Percentiles rank a stretch among this genome's conserved stretches.
These are phyloP conservation scores for Cylindrodendrum hubeiense DNA, from an alignment of 2,329 filamentous ascomycete genomes.

Conservation along the genomic window DNA sequence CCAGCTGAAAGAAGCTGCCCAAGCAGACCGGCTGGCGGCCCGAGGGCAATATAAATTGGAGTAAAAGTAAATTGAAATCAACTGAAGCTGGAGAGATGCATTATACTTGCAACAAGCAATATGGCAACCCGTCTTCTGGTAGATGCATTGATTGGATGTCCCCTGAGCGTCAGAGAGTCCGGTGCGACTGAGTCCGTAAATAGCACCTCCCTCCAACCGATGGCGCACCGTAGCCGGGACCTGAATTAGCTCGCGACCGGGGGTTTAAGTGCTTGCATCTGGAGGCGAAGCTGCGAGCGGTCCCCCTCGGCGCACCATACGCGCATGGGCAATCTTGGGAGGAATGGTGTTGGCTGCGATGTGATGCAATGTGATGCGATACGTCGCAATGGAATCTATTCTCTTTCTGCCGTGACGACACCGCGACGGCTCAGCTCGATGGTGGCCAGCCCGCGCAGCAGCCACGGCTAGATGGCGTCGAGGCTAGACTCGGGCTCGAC, in stretches of 20 bases:
- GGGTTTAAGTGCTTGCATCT: conserved; percentile 46
- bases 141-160: conserved; percentile 33
- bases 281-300: conserved; percentile 5
- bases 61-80: not conserved
- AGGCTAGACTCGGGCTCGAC: not conserved
- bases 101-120: not conserved
- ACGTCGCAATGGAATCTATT: not conserved
- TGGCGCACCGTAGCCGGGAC: not conserved
- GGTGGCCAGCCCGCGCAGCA: too few species aligned
- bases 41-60: not conserved
- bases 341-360: not conserved
- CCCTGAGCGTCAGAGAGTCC: conserved; percentile 7
- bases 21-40: not conserved
- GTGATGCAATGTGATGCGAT: not conserved
- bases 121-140: not conserved
- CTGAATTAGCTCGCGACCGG: conserved; percentile 30
- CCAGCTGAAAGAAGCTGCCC: not conserved
- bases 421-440: not conserved
- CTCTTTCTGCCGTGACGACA: not conserved
- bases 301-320: conserved; percentile 7
- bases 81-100: not conserved
- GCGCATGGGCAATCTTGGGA: not conserved
- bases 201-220: conserved; percentile 12
- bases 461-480: not conserved
- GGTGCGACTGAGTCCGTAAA: conserved; percentile 29